phyloP scores from a whole-genome alignment of 164 flowering plant genomes.

The Chimonanthus praecox region DNA sequence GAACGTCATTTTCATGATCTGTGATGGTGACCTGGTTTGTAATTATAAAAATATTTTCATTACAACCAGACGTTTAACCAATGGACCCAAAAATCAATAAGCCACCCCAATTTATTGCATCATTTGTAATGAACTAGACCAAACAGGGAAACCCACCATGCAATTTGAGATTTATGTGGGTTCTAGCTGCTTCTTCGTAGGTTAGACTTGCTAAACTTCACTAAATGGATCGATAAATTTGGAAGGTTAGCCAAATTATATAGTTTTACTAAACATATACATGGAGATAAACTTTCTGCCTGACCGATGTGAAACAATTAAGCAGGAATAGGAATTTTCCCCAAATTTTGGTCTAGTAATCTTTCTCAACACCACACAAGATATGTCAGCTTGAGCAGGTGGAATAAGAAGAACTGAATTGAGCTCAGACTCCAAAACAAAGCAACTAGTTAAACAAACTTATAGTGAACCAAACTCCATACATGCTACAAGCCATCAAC shows the following conservation, averaged over 20 bases:
- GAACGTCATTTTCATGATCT: too few relatives aligned
- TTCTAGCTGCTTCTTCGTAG: neutral
- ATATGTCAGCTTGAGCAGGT: too few relatives aligned
- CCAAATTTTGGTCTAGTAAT: too few relatives aligned
- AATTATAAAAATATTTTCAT: neutral
- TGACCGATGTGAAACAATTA: neutral
- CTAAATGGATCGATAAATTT: neutral
- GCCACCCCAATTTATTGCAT: neutral
- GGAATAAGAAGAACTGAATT: too few relatives aligned
- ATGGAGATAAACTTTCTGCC: neutral
- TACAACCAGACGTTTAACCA: neutral
- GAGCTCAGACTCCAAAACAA: too few relatives aligned
- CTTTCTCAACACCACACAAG: too few relatives aligned
- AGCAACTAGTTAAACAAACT: too few relatives aligned
- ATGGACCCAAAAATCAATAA: neutral
- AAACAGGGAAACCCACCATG: neutral
- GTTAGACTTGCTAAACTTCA: neutral
- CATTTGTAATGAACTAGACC: neutral
- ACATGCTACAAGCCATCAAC: too few relatives aligned
- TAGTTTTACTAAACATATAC: neutral
- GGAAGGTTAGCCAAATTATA: neutral
- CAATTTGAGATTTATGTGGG: neutral
- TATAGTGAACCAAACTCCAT: too few relatives aligned
- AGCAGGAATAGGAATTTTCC: neutral
- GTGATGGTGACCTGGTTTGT: too few relatives aligned